phyloP scores from a whole-genome alignment of 129 eudicot genomes.

The Saposhnikovia divaricata region DNA sequence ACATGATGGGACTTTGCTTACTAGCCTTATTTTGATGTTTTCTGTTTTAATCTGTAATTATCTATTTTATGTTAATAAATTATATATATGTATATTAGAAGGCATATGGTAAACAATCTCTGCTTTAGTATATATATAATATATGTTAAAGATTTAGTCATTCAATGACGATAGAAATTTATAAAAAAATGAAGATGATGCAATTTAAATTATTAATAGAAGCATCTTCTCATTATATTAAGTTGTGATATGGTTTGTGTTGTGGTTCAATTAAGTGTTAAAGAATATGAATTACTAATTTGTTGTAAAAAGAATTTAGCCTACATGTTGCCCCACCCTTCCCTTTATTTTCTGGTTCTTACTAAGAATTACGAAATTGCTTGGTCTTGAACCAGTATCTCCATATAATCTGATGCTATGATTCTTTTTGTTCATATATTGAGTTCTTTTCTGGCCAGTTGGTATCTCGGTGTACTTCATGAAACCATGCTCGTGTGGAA shows the following conservation, averaged over 20 bases:
- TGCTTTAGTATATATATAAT: too few relatives aligned
- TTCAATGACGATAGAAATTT: too few relatives aligned
- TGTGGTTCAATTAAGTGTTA: neutral
- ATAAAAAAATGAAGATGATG: too few relatives aligned
- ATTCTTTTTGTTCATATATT: neutral
- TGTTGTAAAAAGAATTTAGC: neutral
- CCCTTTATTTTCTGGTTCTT: neutral
- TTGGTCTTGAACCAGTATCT: neutral
- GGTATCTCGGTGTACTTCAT: neutral
- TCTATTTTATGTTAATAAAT: neutral
- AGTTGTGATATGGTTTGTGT: neutral
- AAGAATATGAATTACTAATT: too few relatives aligned
- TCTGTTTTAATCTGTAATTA: neutral
- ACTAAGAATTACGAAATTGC: neutral
- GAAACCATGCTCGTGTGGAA: neutral
- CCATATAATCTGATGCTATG: neutral
- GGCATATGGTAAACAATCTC: neutral
- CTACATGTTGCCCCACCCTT: neutral
- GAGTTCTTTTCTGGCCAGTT: neutral
- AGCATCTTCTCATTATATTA: neutral
- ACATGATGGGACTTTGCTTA: neutral
- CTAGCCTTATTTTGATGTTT: neutral
- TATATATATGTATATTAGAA: neutral
- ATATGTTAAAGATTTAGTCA: neutral
- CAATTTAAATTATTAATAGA: neutral